Conservation (phyloP, 2,329 filamentous ascomycete species). For the Curvularia spicifera region DNA sequence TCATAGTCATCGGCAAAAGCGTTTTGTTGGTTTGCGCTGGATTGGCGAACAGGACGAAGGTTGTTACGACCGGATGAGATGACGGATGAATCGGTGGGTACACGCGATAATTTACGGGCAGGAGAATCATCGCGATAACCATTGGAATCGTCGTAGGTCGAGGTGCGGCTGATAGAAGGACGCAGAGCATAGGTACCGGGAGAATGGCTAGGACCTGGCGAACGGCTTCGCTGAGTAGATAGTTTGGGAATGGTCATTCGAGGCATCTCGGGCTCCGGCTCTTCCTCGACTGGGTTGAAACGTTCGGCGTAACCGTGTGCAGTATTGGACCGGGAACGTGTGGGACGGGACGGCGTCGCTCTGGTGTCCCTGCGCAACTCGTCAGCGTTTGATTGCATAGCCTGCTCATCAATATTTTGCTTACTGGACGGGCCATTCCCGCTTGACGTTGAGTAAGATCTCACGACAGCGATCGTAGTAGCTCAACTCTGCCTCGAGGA, state of each 20-base stretch:
- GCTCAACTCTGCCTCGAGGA: constrained; percentile 86
- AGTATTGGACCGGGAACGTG: constrained; percentile 67
- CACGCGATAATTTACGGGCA: constrained; percentile 57
- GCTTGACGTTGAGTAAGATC: constrained; percentile 73
- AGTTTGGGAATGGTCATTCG: constrained; percentile 55
- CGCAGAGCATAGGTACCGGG: constrained; percentile 49
- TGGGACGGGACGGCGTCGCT: constrained; percentile 48
- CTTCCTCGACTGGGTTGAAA: constrained; percentile 64
- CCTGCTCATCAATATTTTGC: constrained; percentile 23
- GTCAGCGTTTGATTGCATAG: constrained; percentile 25
- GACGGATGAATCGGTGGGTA: constrained; percentile 62
- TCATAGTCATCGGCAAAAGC: constrained; percentile 48
- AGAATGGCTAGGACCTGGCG: constrained; percentile 45
- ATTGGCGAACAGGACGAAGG: constrained; percentile 51
- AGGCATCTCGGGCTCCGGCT: constrained; percentile 58
- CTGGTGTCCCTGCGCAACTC: constrained; percentile 31
- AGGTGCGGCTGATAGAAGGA: constrained; percentile 58
- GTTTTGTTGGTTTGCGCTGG: constrained; percentile 40
- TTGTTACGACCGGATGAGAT: constrained; percentile 57
- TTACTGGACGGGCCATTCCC: constrained; percentile 71
- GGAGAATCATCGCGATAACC: constrained; percentile 61
- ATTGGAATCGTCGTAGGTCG: constrained; percentile 65
- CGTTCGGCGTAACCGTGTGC: constrained; percentile 68
- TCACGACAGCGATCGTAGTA: constrained; percentile 92
- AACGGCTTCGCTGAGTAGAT: constrained; percentile 52